Base-by-base conservation (phyloP, 2,329 filamentous ascomycete genomes). In the Botryotinia calthae region DNA sequence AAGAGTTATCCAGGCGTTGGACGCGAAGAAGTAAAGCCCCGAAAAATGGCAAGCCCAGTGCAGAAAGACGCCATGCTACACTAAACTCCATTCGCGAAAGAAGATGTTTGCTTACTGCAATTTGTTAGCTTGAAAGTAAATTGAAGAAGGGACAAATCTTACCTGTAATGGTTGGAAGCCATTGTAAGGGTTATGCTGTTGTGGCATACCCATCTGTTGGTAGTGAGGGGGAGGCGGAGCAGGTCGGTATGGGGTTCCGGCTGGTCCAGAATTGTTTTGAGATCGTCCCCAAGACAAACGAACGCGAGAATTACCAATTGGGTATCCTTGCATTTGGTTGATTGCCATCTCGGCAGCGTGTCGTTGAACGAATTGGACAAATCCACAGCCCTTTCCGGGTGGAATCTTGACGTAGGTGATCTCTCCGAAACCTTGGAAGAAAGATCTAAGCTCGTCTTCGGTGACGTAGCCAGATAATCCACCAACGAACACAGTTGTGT, bases 321-420 rank as follows among this genome's bases (percentile, higher is more conserved):
- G 96, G 82, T 99, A 99, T 75, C 96, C 96, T 85, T 99, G 96
- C 96, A 99, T 99, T 85, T 99, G 96, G 86, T 99, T 99, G 88
- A 99, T 99, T 78, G 96, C 96, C 96, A 99, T 99, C 86, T 99
- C 96, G 22, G 96, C 96, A 70, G 96, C 96, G 81, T 99, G 96
- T 77, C 96, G 94, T 86, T 99, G 96, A 73, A 99, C 96, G 79
- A 99, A 99, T 84, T 99, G 96, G 74, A 99, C 96, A 82, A 99
- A 99, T 73, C 96, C 96, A 81, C 96, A 99, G 78, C 96, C 96
- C 89, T 99, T 99, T 85, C 96, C 96, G 76, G 96, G 95, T 71
- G 96, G 96, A 74, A 99, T 99, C 90, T 99, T 99, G 86, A 99
- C 96, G 83, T 99, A 99, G 79, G 96, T 99, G 82, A 99, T 99